These are phyloP conservation scores for Ascochyta clinopodiicola DNA, from an alignment of 2,329 filamentous ascomycete species.

Conservation along the genomic window DNA sequence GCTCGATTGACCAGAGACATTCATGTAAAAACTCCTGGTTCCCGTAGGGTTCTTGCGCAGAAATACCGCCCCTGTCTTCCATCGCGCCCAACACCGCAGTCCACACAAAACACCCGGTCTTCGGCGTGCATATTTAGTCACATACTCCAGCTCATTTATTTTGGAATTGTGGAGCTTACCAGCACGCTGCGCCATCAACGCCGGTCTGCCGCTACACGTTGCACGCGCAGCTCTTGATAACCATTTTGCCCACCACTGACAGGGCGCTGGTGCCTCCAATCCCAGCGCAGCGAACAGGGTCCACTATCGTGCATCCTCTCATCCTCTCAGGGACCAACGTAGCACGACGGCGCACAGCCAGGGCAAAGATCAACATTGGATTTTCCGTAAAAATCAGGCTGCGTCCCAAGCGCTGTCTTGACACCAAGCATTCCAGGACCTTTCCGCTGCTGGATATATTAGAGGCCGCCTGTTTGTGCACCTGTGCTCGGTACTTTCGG, in stretches of 20 bases:
- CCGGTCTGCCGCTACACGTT: slow-evolving; percentile 38
- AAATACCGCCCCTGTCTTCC: slow-evolving; percentile 8
- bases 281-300: slow-evolving; percentile 34
- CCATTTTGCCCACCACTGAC: slow-evolving; percentile 28
- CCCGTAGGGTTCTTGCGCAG: slow-evolving; percentile 1
- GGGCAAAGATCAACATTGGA: slow-evolving; percentile 42
- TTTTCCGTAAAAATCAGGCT: slow-evolving; percentile 40
- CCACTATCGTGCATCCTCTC: slow-evolving; percentile 32
- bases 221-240: slow-evolving; percentile 27
- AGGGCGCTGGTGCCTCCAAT: slow-evolving; percentile 20
- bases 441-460: slow-evolving; percentile 42
- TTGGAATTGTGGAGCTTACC: slow-evolving; percentile 29
- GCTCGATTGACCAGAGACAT: slow-evolving; percentile 1
- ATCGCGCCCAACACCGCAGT: slow-evolving; percentile 12
- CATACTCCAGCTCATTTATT: slow-evolving; percentile 30
- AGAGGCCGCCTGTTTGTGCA: slow-evolving; percentile 35
- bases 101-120: slow-evolving; percentile 10
- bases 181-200: slow-evolving; percentile 27
- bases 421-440: slow-evolving; percentile 38
- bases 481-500: slow-evolving; percentile 19
- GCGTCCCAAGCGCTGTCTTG: slow-evolving; percentile 31
- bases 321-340: slow-evolving; percentile 33
- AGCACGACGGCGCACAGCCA: slow-evolving; percentile 33
- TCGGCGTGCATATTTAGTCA: slow-evolving; percentile 19
- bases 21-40: slow-evolving; percentile 10